A percentile compares a stretch with the other conserved stretches of the same genome.
Conservation (phyloP, 371 early-diverging fungal genomes). For the Mucor mucedo region DNA sequence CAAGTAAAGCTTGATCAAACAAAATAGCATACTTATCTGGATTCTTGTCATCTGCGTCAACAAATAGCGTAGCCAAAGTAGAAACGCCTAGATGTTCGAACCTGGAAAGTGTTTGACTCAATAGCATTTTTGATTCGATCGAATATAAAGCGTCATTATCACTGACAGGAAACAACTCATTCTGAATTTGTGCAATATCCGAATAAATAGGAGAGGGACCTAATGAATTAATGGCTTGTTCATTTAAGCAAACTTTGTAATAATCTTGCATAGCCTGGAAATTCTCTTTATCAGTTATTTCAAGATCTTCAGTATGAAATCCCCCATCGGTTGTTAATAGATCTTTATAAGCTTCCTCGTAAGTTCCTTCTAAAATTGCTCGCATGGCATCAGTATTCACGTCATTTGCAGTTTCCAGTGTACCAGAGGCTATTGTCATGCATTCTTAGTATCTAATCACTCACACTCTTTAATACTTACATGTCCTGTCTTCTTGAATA, state of each 20-base stretch:
- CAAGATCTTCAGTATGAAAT: constrained; percentile 20
- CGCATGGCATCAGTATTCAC: constrained; percentile 35
- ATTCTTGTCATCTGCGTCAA: constrained; percentile 52
- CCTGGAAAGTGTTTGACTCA: constrained; percentile 16
- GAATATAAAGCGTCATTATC: neutral
- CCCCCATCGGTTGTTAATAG: constrained; percentile 11
- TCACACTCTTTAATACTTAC: constrained; percentile 16
- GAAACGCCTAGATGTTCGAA: constrained; percentile 16
- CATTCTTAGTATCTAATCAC: neutral
- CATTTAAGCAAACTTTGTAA: constrained; percentile 60
- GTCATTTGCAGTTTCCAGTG: constrained; percentile 34
- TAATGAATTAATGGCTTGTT: constrained; percentile 34
- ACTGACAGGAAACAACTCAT: constrained; percentile 17
- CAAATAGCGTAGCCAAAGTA: constrained; percentile 35
- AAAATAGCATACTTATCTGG: constrained; percentile 44
- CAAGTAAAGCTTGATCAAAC: constrained; percentile 47
- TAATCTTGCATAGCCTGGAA: constrained; percentile 53
- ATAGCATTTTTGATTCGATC: too few relatives aligned
- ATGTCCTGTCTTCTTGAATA: constrained; percentile 53
- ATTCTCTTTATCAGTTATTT: constrained; percentile 37
- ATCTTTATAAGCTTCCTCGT: constrained; percentile 31
- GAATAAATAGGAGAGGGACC: constrained; percentile 58
- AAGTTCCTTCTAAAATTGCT: constrained; percentile 23
- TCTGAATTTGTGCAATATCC: constrained; percentile 27
- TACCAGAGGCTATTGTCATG: constrained; percentile 37